A percentile compares a stretch with the other conserved stretches of the same genome.
Evolutionary conservation across 2,329 filamentous ascomycete genomes (phyloP).

Genomic region (Colletotrichum sojae): DNA sequence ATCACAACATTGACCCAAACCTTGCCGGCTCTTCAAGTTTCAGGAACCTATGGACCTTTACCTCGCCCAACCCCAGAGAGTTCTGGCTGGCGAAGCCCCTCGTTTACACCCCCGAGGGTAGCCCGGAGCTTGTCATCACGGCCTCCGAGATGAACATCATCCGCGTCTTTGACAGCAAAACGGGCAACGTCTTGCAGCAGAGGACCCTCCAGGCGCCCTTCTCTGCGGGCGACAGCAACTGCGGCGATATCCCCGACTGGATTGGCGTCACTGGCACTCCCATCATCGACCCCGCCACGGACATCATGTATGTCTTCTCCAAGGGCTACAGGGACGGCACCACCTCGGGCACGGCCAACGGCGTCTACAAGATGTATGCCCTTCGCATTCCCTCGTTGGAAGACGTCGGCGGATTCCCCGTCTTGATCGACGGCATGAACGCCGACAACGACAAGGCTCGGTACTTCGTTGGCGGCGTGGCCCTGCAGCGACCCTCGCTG

Average conservation of each 20-base stretch:
- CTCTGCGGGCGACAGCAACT: conserved; percentile 53
- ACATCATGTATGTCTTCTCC: conserved; percentile 54
- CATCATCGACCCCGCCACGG: conserved; percentile 52
- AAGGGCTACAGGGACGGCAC: conserved; percentile 51
- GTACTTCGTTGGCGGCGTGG: conserved; percentile 61
- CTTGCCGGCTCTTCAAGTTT: conserved; percentile 52
- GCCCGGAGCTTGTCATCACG: conserved; percentile 53
- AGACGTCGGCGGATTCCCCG: conserved; percentile 56
- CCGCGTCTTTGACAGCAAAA: conserved; percentile 57
- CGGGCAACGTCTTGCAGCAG: conserved; percentile 53
- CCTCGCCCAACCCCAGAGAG: conserved; percentile 40
- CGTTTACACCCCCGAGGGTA: conserved; percentile 56
- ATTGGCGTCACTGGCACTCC: conserved; percentile 55
- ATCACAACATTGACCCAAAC: conserved; percentile 59
- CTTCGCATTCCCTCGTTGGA: conserved; percentile 55
- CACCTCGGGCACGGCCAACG: conserved; percentile 49
- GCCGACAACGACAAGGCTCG: conserved; percentile 61
- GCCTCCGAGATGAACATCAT: conserved; percentile 57
- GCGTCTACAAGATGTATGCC: conserved; percentile 56
- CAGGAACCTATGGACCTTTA: conserved; percentile 51
- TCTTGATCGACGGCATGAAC: conserved; percentile 58
- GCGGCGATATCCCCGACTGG: conserved; percentile 56
- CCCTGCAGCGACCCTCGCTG: conserved; percentile 60
- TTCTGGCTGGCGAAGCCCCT: conserved; percentile 55
- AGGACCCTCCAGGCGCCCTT: conserved; percentile 58